phyloP scores from a whole-genome alignment of 2,329 filamentous ascomycete species.

The Cordyceps farinosa region DNA sequence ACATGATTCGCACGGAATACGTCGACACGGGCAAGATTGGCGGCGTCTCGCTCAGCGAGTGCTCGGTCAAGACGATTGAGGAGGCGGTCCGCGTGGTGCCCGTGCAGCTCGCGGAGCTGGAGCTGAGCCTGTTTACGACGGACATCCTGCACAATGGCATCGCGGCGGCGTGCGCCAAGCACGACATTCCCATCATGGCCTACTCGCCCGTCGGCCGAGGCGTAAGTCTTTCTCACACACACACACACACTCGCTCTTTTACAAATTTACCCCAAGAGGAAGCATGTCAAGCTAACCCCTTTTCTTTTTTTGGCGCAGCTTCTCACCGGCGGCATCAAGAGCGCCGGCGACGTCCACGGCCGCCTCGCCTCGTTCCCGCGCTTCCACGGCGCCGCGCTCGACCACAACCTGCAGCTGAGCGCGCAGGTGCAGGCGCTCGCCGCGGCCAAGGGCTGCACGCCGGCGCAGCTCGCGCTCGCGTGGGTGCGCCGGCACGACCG shows the following conservation, averaged over 20 bases:
- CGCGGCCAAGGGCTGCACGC: conserved; percentile 54
- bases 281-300: background rate
- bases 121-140: conserved; percentile 48
- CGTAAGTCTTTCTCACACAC: conserved; percentile 28
- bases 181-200: conserved; percentile 65
- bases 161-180: conserved; percentile 54
- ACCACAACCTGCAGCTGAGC: conserved; percentile 61
- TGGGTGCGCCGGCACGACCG: conserved; percentile 55
- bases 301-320: conserved; percentile 22
- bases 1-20: conserved; percentile 44
- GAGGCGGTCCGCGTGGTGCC: conserved; percentile 43
- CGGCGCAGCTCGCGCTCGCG: conserved; percentile 62
- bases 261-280: too few species aligned
- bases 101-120: conserved; percentile 50
- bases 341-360: conserved; percentile 26
- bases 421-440: conserved; percentile 56
- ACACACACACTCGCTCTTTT: too few species aligned
- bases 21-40: conserved; percentile 51
- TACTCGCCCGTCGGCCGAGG: conserved; percentile 68
- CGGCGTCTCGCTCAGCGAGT: conserved; percentile 51
- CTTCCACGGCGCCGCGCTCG: conserved; percentile 61
- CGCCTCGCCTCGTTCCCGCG: conserved; percentile 43
- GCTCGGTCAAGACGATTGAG: conserved; percentile 45
- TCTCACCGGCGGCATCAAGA: conserved; percentile 29
- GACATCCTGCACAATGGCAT: conserved; percentile 51